Percentiles rank a stretch among this genome's conserved stretches.
phyloP scores from a whole-genome alignment of 2,329 filamentous ascomycete genomes.

The Fusarium dlaminii region DNA sequence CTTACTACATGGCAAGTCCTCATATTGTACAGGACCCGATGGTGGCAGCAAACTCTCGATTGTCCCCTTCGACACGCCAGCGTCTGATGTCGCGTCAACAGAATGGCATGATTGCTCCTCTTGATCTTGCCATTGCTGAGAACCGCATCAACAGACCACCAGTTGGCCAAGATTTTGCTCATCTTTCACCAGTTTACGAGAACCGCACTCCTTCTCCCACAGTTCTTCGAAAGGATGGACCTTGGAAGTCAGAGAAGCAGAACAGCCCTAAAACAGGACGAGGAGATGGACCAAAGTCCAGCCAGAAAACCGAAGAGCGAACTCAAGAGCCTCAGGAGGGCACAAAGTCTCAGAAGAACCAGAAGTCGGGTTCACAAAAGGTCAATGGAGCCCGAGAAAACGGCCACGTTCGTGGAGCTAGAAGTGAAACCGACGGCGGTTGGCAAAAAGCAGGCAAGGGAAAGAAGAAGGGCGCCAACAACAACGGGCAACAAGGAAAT shows the following conservation, averaged over 20 bases:
- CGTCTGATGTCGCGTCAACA: slow-evolving; percentile 54
- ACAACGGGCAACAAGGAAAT: slow-evolving; percentile 48
- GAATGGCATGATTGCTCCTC: slow-evolving; percentile 61
- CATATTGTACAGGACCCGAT: slow-evolving; percentile 46
- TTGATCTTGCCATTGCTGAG: slow-evolving; percentile 64
- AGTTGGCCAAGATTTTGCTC: slow-evolving; percentile 53
- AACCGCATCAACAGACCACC: slow-evolving; percentile 51
- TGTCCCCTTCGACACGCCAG: slow-evolving; percentile 50
- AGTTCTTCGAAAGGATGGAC: slow-evolving; percentile 62
- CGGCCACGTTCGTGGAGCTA: slow-evolving; percentile 63
- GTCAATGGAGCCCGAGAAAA: slow-evolving; percentile 58
- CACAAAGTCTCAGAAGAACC: slow-evolving; percentile 38
- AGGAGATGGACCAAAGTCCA: slow-evolving; percentile 31
- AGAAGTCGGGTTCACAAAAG: slow-evolving; percentile 45
- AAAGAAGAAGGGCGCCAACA: slow-evolving; percentile 55
- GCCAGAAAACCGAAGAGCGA: slow-evolving; percentile 40
- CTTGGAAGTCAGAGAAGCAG: slow-evolving; percentile 42
- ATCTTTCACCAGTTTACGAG: slow-evolving; percentile 79
- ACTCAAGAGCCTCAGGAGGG: slow-evolving; percentile 41
- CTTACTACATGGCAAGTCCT: slow-evolving; percentile 43
- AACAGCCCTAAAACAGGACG: slow-evolving; percentile 31
- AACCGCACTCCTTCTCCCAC: slow-evolving; percentile 76
- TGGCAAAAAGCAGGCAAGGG: slow-evolving; percentile 70
- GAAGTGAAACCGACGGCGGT: slow-evolving; percentile 62
- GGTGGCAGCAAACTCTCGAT: slow-evolving; percentile 41